Evolutionary conservation across 805 yeast genomes (phyloP).

Genomic region (Lipomyces lipofer): DNA sequence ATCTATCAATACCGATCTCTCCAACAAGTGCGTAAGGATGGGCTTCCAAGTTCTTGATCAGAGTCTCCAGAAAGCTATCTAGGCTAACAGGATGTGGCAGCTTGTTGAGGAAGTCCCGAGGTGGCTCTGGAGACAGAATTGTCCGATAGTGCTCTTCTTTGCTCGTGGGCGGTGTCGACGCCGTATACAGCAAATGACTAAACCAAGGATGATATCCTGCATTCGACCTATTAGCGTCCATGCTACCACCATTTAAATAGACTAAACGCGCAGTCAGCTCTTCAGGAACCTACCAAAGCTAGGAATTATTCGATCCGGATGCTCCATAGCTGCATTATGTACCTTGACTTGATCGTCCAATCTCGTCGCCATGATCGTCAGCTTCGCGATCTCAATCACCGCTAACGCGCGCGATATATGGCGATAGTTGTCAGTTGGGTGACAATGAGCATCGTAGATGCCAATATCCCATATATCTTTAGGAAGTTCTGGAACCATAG

Average conservation of each 20-base stretch:
- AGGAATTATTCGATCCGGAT: conserved; percentile 39
- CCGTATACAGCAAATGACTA: conserved; percentile 59
- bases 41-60: conserved; percentile 41
- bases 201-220: conserved; percentile 92
- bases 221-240: background rate
- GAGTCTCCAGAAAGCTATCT: conserved; percentile 38
- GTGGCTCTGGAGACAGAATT: conserved; percentile 49
- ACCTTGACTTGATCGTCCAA: conserved; percentile 41
- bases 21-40: conserved; percentile 60
- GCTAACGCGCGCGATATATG: conserved; percentile 26
- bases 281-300: conserved; percentile 37
- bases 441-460: conserved; percentile 44
- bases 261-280: no score
- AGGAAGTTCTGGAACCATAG: no score
- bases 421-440: conserved; percentile 41
- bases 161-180: conserved; percentile 25
- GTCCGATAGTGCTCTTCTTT: conserved; percentile 58
- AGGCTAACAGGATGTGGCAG: conserved; percentile 66
- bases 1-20: conserved; percentile 86
- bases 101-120: conserved; percentile 42
- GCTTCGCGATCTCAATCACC: conserved; percentile 24
- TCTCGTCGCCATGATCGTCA: conserved; percentile 43
- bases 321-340: conserved; percentile 32
- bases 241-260: background rate
- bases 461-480: conserved; percentile 11